Evolutionary conservation across 352 stramenopile species (phyloP).

Genomic region (Globisporangium abappressorium): DNA sequence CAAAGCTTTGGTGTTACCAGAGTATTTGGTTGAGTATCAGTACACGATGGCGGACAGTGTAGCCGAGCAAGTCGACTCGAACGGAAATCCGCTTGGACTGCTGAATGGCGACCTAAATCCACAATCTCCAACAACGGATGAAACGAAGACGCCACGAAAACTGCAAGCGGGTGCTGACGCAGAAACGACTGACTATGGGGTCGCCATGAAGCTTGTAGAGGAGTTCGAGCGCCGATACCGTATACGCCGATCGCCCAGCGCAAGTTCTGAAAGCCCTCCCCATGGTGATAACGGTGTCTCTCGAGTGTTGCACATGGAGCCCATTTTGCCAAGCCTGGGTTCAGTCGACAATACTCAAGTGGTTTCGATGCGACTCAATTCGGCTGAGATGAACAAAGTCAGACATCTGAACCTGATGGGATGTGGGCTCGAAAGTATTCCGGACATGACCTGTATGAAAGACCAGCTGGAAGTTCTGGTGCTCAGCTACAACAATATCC

Average conservation of each 20-base stretch:
- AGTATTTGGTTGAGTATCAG: slow-evolving; percentile 87
- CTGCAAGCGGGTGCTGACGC: background rate
- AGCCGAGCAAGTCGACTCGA: background rate
- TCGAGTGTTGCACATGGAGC: slow-evolving; percentile 45
- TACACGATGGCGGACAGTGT: slow-evolving; percentile 29
- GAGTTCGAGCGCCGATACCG: slow-evolving; percentile 66
- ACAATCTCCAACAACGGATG: slow-evolving; percentile 2
- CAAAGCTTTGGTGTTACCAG: slow-evolving; percentile 68
- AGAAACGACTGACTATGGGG: slow-evolving; percentile 31
- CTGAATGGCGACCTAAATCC: background rate
- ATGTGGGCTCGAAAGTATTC: slow-evolving; percentile 47
- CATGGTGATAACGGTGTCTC: slow-evolving; percentile 19
- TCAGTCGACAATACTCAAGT: slow-evolving; percentile 6
- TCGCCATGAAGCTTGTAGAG: slow-evolving; percentile 30
- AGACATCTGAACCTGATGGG: slow-evolving; percentile 54
- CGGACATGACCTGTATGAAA: slow-evolving; percentile 33
- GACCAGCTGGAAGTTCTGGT: slow-evolving; percentile 57
- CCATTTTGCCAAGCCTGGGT: slow-evolving; percentile 19
- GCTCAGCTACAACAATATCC: slow-evolving; percentile 72
- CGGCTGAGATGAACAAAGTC: slow-evolving; percentile 17
- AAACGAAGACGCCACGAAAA: slow-evolving; percentile 1
- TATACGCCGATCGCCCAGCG: slow-evolving; percentile 33
- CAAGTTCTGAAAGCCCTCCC: slow-evolving; percentile 18
- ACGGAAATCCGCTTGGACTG: background rate
- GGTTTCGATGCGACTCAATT: slow-evolving; percentile 1